Percentiles rank a stretch among this genome's conserved stretches.
These are phyloP conservation scores for Trebouxia sp. DNA, from an alignment of 139 green algal species.

Conservation along the genomic window DNA sequence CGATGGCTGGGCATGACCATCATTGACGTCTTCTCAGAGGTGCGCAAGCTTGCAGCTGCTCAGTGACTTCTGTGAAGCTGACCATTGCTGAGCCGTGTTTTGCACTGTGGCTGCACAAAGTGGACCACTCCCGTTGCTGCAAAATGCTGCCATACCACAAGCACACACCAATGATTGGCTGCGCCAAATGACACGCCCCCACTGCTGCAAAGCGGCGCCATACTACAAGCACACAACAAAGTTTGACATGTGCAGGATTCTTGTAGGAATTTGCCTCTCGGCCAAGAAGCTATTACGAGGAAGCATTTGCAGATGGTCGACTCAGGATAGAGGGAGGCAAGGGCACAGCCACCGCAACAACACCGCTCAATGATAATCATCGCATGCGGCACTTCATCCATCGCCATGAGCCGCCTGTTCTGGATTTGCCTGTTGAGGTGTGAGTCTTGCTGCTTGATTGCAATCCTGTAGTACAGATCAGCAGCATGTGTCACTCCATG, in stretches of 20 bases:
- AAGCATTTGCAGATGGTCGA: constrained; percentile 58
- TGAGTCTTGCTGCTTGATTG: neutral
- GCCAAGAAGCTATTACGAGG: constrained; percentile 63
- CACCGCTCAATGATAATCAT: constrained; percentile 48
- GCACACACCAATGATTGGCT: no score
- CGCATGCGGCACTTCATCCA: constrained; percentile 79
- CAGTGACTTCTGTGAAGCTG: no score
- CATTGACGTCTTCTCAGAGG: constrained; percentile 70
- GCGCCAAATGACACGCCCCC: neutral
- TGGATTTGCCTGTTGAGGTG: constrained; percentile 46
- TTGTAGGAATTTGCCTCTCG: constrained; percentile 75
- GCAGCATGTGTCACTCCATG: no score
- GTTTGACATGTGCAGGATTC: neutral
- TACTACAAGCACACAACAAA: no score
- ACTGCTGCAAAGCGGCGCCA: no score
- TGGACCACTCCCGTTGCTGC: constrained; percentile 2
- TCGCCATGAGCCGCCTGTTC: constrained; percentile 85
- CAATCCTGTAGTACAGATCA: no score
- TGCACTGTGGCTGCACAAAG: no score
- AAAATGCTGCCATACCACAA: no score
- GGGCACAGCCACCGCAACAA: constrained; percentile 21
- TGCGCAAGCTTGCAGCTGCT: constrained; percentile 31
- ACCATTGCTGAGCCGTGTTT: no score
- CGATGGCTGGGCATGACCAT: constrained; percentile 65
- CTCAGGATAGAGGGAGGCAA: constrained; percentile 64